phyloP scores from a whole-genome alignment of 305 asterid species.

The Fraxinus floribunda region DNA sequence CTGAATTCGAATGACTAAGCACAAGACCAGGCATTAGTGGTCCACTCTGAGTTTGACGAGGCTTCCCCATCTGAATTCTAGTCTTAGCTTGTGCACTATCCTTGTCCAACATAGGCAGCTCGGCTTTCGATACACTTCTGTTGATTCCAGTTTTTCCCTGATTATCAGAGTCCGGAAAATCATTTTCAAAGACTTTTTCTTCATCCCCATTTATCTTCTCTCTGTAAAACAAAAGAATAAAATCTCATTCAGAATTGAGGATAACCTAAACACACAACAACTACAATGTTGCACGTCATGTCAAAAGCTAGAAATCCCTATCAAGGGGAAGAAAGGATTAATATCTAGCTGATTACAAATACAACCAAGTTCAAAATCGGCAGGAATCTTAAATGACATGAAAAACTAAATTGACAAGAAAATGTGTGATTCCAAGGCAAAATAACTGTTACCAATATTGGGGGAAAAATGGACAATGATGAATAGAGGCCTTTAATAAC shows the following conservation, averaged over 20 bases:
- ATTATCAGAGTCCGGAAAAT: constrained; percentile 44
- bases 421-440: not conserved
- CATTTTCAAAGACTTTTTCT: constrained; percentile 44
- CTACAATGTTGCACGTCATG: not conserved
- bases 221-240: constrained; percentile 41
- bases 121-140: constrained; percentile 53
- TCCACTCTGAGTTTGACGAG: constrained; percentile 95
- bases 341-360: not conserved
- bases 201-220: constrained; percentile 47
- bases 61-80: constrained; percentile 51
- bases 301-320: not conserved
- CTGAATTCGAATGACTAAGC: constrained; percentile 64
- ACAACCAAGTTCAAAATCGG: not conserved
- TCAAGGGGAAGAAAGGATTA: not conserved
- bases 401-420: not conserved
- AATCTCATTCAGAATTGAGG: constrained; percentile 17
- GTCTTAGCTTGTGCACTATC: constrained; percentile 51
- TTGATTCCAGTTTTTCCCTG: constrained; percentile 39
- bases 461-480: not conserved
- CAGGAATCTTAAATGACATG: not conserved
- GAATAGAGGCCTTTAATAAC: not conserved
- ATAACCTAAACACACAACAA: not conserved
- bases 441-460: not conserved
- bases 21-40: constrained; percentile 82
- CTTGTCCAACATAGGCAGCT: constrained; percentile 54